Evolutionary conservation across 352 stramenopile species (phyloP), one percentile per base, ranked within the genome.

Genomic region (Phytophthora pini): DNA sequence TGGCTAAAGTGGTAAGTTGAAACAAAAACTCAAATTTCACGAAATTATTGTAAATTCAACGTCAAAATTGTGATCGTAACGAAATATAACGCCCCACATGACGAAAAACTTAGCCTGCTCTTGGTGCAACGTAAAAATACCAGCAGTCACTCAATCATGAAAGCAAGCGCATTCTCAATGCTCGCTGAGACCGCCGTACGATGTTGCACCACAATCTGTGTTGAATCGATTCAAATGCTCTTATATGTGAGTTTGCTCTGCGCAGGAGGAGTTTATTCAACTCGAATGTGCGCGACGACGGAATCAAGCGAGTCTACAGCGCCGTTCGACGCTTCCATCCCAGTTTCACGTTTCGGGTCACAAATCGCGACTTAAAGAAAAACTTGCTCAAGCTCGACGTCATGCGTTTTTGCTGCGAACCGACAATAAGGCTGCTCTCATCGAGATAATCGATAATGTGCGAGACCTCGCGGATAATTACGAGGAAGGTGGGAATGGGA

Each of bases 201-300:
- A 27, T 20, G 8, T 22, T 26, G 8, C 31, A 13, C 31, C 10
- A 13, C 8, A 36, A 5, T 36, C 31, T 36, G 8, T 12, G 9
- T 36, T 36, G 31, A 4, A 12, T 36, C 31, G 9, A 15, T 36
- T 36, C 13, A 34, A 36, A 36, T 5, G 31, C 11, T 4, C 31
- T 36, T 13, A 36, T 4, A 36, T 8, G 2, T 36, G 8, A 13
- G 10, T 36, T 36, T 36, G 31, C 1, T 36, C 9, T 22, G 24
- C 13, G n/a, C 34, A 91, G 80, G 83, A 88, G 20, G 65, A 88
- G 27, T 82, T 77, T 40, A 79, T 89, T 46, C 78, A 84, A 38
- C 61, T 88, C 29, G 80, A 89, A 76, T 85, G 68, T 41, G 71
- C 61, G 26, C 79, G 79, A 1, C 68, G 80, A 13, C 80, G 80